Percentiles rank a stretch among this genome's conserved stretches.
These are phyloP conservation scores for Lentinula detonsa DNA, from an alignment of 768 basidiomycete genomes.

Conservation along the genomic window DNA sequence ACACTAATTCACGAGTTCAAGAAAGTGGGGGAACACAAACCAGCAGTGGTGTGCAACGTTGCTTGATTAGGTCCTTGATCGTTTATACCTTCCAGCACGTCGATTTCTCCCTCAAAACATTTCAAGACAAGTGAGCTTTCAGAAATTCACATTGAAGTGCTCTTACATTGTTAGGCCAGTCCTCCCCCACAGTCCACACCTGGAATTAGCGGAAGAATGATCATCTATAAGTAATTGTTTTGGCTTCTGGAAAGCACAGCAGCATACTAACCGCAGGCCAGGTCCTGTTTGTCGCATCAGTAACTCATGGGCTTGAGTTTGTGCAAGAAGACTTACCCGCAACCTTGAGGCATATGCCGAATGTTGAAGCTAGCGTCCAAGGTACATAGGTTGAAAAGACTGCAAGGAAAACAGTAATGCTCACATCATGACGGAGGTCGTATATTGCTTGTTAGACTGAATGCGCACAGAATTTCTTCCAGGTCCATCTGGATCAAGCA, in stretches of 20 bases:
- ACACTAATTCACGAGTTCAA: background rate
- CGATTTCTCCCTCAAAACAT: conserved; percentile 27
- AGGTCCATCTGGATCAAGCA: conserved; percentile 24
- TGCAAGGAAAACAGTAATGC: background rate
- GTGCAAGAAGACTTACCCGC: conserved; percentile 27
- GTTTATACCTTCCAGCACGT: conserved; percentile 46
- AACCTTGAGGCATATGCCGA: conserved; percentile 50
- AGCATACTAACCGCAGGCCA: conserved; percentile 54
- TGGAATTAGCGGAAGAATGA: background rate
- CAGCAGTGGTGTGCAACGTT: conserved; percentile 36
- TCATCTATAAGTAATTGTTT: background rate
- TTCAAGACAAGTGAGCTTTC: background rate
- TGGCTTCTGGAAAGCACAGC: background rate
- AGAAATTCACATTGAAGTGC: background rate
- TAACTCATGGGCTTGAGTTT: background rate
- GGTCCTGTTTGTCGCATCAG: conserved; percentile 12
- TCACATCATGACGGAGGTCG: conserved; percentile 28
- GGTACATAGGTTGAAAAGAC: background rate
- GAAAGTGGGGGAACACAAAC: conserved; percentile 16
- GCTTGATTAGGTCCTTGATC: conserved; percentile 33
- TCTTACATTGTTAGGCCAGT: background rate
- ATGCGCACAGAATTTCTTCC: conserved; percentile 35
- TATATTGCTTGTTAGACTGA: conserved; percentile 27
- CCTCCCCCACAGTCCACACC: background rate
- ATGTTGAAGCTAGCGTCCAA: conserved; percentile 26